Evolutionary conservation across 192 early-diverging fungal genomes (phyloP).

Genomic region (Umbelopsis sp.): DNA sequence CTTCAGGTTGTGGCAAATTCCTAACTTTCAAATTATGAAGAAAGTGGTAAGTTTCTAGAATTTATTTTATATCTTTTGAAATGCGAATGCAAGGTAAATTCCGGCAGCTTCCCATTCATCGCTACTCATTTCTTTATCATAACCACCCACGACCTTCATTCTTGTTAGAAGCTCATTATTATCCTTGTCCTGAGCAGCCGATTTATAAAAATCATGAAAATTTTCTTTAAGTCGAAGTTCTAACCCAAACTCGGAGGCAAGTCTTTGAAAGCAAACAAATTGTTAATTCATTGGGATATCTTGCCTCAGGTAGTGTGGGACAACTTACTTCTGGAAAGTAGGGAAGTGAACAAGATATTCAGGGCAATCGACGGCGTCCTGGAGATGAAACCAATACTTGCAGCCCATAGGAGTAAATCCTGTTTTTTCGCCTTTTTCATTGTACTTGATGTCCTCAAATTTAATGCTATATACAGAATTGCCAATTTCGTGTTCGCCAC

Average conservation of each 20-base stretch:
- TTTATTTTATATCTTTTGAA: conserved; percentile 54
- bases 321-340: conserved; percentile 67
- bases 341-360: conserved; percentile 92
- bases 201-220: conserved; percentile 85
- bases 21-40: not conserved
- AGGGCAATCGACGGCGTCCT: conserved; percentile 96
- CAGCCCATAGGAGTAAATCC: conserved; percentile 74
- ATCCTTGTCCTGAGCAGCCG: conserved; percentile 57
- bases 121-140: conserved; percentile 61
- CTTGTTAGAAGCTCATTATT: conserved; percentile 65
- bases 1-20: not conserved
- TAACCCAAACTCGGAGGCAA: conserved; percentile 84
- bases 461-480: conserved; percentile 88
- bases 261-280: conserved; percentile 41
- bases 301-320: not conserved
- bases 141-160: conserved; percentile 82
- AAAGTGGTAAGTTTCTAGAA: no score
- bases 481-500: conserved; percentile 67
- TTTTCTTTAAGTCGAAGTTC: conserved; percentile 70
- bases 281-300: not conserved
- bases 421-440: conserved; percentile 14
- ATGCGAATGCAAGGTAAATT: conserved; percentile 75
- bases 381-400: conserved; percentile 89
- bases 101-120: conserved; percentile 96
- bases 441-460: conserved; percentile 70